Conservation (phyloP, 805 yeast species). For the Jamesozyma spencerorum region DNA sequence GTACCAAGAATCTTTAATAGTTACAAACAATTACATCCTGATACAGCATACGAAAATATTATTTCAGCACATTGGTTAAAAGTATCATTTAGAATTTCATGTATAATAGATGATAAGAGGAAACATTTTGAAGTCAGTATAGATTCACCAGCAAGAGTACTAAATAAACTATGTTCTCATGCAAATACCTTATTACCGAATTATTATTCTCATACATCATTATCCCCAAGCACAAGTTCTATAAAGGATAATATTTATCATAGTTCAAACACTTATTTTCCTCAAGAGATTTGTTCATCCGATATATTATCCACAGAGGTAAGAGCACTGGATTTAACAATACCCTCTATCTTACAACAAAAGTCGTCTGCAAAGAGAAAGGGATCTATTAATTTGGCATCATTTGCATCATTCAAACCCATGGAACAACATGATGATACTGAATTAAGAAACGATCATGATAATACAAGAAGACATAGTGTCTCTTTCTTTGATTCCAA, state of each 20-base stretch:
- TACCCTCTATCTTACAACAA: constrained; percentile 5
- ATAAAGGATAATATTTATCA: constrained; percentile 14
- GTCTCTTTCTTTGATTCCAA: constrained; percentile 17
- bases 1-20: constrained; percentile 62
- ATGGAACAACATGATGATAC: neutral
- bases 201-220: constrained; percentile 31
- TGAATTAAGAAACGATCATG: neutral
- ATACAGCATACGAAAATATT: constrained; percentile 67
- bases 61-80: constrained; percentile 93
- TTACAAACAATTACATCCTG: constrained; percentile 62
- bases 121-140: constrained; percentile 88
- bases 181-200: constrained; percentile 70
- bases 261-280: constrained; percentile 32
- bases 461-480: constrained; percentile 2
- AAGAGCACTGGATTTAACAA: constrained; percentile 34
- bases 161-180: constrained; percentile 69
- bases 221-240: neutral
- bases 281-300: constrained; percentile 28
- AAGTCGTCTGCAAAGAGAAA: neutral
- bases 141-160: constrained; percentile 82
- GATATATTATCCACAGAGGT: constrained; percentile 51
- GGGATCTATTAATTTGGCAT: neutral
- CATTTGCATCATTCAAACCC: neutral
- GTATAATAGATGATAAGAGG: constrained; percentile 48
- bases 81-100: constrained; percentile 69